Conservation (phyloP, 805 yeast genomes). For the Cyberlindnera maclurae region DNA sequence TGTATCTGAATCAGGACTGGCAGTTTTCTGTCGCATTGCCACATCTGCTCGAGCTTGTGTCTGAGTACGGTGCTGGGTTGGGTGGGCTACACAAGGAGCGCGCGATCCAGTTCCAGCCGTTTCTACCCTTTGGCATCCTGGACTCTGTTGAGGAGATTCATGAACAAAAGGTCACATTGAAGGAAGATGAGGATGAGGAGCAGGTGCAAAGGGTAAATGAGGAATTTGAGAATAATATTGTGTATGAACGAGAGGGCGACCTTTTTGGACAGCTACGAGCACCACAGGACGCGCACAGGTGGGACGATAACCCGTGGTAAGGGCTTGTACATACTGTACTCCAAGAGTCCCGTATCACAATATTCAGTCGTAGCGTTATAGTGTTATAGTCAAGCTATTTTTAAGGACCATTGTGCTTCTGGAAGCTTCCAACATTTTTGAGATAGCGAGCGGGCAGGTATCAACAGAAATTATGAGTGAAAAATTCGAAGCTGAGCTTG, state of each 20-base stretch:
- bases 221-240: slow-evolving; percentile 11
- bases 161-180: slow-evolving; percentile 31
- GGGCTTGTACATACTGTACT: slow-evolving; percentile 36
- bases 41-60: slow-evolving; percentile 61
- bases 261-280: not conserved
- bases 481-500: no score
- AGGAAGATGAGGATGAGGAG: slow-evolving; percentile 15
- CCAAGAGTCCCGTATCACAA: slow-evolving; percentile 58
- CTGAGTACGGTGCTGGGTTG: slow-evolving; percentile 69
- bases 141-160: slow-evolving; percentile 68
- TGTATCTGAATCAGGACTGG: slow-evolving; percentile 36
- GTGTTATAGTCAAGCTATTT: no score
- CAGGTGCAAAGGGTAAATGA: slow-evolving; percentile 13
- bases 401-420: no score
- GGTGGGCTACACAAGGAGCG: slow-evolving; percentile 52
- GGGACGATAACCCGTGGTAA: slow-evolving; percentile 42
- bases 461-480: no score
- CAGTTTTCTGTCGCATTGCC: slow-evolving; percentile 39
- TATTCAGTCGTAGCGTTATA: no score
- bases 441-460: no score
- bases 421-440: no score
- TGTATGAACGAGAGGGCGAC: slow-evolving; percentile 17
- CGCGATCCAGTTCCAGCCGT: slow-evolving; percentile 59
- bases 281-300: not conserved
- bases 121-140: slow-evolving; percentile 58